Base-by-base conservation (phyloP, 176 grass and related monocot genomes). In the Elaeis guineensis region DNA sequence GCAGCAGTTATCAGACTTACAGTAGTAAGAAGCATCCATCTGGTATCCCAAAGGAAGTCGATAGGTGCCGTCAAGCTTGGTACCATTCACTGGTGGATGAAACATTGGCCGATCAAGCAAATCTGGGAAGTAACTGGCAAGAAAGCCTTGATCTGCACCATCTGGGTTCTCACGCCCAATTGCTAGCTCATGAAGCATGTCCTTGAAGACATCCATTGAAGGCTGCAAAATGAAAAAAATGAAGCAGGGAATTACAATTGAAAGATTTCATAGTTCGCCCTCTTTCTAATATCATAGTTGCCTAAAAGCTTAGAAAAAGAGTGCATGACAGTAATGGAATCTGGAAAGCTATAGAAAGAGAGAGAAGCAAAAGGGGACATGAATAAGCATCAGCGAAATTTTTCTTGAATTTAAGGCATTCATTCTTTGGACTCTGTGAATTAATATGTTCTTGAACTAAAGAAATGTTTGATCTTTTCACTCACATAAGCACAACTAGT, bases 11-110 rank as follows among this genome's bases (percentile, higher is more conserved):
- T 23, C 16, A 19, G 51, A 75, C 88, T 89, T 63, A 98, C 94
- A 98, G 49, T 93, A 98, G 79, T 98, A 98, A 12, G 94, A 98
- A 52, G 94, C 94, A 21, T 98, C 94, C 94, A 98, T 98, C 75
- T 98, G 94, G 69, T 98, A 98, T 21, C 94, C 94, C 0, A 98
- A 82, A 67, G 94, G 88, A 60, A 98, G 94, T 19, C 94, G 84
- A 63, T 89, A 98, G 17, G 84, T 89, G 64, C 94, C 94, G 0
- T 86, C 79, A 48, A 89, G 84, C 74, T 93, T 98, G 52, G 75
- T 93, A n/a, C 82, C 79, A 2, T 98, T 93, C 20, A 70, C 73
- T 8, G 85, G 88, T 50, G 88, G 88, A 76, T 93, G 79, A 68
- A 98, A 98, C 88, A 98, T 71, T 65, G 87, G 81, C 60, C 26